Base-by-base conservation (phyloP, 768 basidiomycete species). In the Kwoniella pini region DNA sequence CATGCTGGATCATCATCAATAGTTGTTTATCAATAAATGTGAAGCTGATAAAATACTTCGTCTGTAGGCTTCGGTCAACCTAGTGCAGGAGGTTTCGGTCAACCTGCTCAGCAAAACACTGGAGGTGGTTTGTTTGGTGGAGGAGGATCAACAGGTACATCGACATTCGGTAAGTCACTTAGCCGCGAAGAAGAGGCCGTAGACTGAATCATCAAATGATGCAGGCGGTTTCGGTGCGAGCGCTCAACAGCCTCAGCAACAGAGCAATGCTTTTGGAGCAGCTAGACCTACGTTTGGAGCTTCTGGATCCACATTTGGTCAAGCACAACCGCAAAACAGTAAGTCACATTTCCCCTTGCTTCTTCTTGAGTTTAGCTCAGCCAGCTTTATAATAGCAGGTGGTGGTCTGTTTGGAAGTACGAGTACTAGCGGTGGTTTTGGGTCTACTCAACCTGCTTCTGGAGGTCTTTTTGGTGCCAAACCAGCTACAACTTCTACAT, bases 281-380 rank as follows among this genome's bases (percentile, higher is more conserved):
- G 57, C 75, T 12, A 45, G 69, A 24, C 70, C 76, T 6, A 67
- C 67, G 19, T 72, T 74, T 39, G 72, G 72, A 68, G 82, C 84
- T 43, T 77, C 80, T 36, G 80, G 82, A 22, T 81, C 83, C 15
- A 73, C 86, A 21, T 90, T 90, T 73, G 88, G 87, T 9, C 84
- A 84, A 63, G 69, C 79, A 42, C 57, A 50, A 19, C 48, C 39
- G 15, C 57, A 59, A 17, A 59, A 28, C 57, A 52, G 57, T 52
- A 31, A 57, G 55, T 57, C 33, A 13, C 1, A 9, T 27, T n/a
- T 2, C 28, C 39, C 4, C 19, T 13, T 13, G n/a, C n/a, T 26
- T 56, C 1, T 26, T 28, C 27, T 2, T 11, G 27, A 48, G 2
- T 19, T 11, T 13, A 7, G 46, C 33, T 50, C 17, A 49, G 27